Conservation (phyloP, 495 filamentous ascomycete species). For the Penicillium lividum region DNA sequence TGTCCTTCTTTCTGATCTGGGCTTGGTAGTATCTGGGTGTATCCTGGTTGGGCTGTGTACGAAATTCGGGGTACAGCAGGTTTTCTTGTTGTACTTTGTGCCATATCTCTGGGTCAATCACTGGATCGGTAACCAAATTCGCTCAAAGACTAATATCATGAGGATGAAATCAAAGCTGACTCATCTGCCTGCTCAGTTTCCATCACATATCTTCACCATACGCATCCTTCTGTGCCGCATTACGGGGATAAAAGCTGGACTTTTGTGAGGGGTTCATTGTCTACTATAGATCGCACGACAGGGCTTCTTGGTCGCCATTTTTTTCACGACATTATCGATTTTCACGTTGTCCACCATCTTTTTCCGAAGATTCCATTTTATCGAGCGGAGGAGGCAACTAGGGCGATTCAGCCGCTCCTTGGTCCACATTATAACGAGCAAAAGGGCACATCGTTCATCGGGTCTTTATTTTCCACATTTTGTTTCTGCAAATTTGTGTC, state of each 20-base stretch:
- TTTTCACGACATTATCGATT: constrained; percentile 80
- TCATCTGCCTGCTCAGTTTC: background rate
- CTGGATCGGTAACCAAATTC: constrained; percentile 39
- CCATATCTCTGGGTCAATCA: constrained; percentile 54
- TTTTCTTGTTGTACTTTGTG: constrained; percentile 42
- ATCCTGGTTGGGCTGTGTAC: background rate
- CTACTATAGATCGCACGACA: constrained; percentile 25
- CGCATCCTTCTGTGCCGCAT: background rate
- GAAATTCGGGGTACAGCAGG: background rate
- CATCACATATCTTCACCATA: constrained; percentile 2
- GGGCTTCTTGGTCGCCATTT: constrained; percentile 75
- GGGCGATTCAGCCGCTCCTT: too few relatives aligned
- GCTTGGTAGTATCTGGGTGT: background rate
- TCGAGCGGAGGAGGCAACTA: constrained; percentile 35
- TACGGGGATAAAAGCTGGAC: background rate
- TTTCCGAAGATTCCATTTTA: constrained; percentile 79
- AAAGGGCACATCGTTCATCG: too few relatives aligned
- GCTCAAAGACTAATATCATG: too few relatives aligned
- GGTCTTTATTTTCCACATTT: too few relatives aligned
- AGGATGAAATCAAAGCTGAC: background rate
- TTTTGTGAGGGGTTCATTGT: background rate
- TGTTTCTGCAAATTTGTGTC: too few relatives aligned
- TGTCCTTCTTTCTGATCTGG: constrained; percentile 2
- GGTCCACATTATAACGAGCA: too few relatives aligned
- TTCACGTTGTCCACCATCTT: constrained; percentile 81